A percentile compares a stretch with the other conserved stretches of the same genome.
These are phyloP conservation scores for Tolypocladium tropicale DNA, from an alignment of 2,329 filamentous ascomycete species.

Conservation along the genomic window DNA sequence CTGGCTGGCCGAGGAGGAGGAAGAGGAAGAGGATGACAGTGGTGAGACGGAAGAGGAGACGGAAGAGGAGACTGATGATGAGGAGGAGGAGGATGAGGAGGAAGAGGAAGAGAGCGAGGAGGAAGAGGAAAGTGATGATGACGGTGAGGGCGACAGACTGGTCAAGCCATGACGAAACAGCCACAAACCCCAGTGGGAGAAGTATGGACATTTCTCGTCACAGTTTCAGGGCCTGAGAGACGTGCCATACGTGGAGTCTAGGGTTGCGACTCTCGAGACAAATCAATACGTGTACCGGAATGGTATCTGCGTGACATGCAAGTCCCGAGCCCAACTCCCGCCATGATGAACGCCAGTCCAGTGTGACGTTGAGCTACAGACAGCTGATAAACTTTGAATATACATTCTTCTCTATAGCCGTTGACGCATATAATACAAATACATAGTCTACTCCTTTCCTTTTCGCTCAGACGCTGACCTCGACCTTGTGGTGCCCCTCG, in stretches of 20 bases:
- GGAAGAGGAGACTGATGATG: slow-evolving; percentile 34
- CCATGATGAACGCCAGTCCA: not conserved
- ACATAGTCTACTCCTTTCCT: not conserved
- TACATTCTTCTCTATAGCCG: not conserved
- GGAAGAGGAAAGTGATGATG: slow-evolving; percentile 39
- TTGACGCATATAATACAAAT: not conserved
- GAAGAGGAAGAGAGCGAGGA: slow-evolving; percentile 39
- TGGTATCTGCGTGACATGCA: not conserved
- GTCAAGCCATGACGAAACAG: slow-evolving; percentile 23
- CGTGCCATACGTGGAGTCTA: not conserved
- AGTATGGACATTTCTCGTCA: not conserved
- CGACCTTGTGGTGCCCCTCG: slow-evolving; percentile 10
- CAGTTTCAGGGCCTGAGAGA: slow-evolving; percentile 5
- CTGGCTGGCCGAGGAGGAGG: slow-evolving; percentile 70
- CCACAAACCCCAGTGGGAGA: not conserved
- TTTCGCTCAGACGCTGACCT: slow-evolving; percentile 7
- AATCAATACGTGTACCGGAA: no score
- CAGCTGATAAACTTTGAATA: not conserved
- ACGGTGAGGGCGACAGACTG: slow-evolving; percentile 32
- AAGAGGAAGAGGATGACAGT: slow-evolving; percentile 34
- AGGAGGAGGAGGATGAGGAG: slow-evolving; percentile 40
- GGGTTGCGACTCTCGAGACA: not conserved
- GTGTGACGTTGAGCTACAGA: not conserved
- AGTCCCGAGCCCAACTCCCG: not conserved
- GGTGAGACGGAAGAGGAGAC: slow-evolving; percentile 43